Evolutionary conservation across 176 grass and related monocot species (phyloP).

Genomic region (Ensete glaucum): DNA sequence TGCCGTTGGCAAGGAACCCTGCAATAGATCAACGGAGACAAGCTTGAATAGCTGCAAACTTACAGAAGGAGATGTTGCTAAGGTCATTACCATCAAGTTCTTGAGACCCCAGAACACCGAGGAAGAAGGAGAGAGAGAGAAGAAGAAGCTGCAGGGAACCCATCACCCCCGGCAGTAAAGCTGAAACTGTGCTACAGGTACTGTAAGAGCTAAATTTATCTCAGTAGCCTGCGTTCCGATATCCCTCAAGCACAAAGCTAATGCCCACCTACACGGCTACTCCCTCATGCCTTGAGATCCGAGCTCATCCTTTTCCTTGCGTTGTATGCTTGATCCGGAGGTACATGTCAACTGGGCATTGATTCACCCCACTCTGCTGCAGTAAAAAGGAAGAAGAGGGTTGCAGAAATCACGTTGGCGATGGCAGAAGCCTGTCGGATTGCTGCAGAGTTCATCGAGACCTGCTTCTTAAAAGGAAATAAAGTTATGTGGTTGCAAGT

Average conservation of each 20-base stretch:
- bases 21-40: background rate
- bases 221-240: background rate
- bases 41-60: no score
- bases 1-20: slow-evolving; percentile 83
- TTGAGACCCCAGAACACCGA: slow-evolving; percentile 12
- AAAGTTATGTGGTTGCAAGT: no score
- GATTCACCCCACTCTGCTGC: background rate
- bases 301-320: background rate
- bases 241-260: background rate
- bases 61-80: background rate
- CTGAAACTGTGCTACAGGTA: background rate
- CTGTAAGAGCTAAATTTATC: background rate
- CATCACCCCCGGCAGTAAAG: background rate
- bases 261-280: background rate
- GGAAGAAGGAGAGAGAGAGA: slow-evolving; percentile 16
- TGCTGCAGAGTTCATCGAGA: background rate
- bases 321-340: background rate
- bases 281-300: background rate
- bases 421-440: background rate
- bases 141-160: background rate
- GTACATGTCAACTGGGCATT: background rate
- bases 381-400: background rate
- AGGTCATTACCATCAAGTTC: slow-evolving; percentile 21
- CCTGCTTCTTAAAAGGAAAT: background rate
- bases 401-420: slow-evolving; percentile 4